Evolutionary conservation across 2,329 filamentous ascomycete species (phyloP).

Genomic region (Apiospora rasikravindrae): DNA sequence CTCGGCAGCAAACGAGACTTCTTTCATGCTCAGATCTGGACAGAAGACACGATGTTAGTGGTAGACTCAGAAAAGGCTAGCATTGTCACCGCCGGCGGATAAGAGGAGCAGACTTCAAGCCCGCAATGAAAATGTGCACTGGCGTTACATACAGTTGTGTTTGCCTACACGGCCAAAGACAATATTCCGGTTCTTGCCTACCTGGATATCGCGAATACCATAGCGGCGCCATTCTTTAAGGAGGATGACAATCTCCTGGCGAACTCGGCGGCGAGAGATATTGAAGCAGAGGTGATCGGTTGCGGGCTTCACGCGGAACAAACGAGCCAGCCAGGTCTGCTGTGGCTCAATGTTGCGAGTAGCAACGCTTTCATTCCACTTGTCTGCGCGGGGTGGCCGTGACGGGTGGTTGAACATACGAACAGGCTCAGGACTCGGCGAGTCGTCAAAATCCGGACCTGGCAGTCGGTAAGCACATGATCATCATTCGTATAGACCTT

Average conservation of each 20-base stretch:
- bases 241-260: constrained; percentile 77
- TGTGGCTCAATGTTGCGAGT: constrained; percentile 66
- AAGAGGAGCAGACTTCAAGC: background rate
- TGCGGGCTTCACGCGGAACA: constrained; percentile 89
- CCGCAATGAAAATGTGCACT: no score
- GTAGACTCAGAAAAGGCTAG: constrained; percentile 27
- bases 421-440: constrained; percentile 31
- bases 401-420: constrained; percentile 30
- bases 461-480: constrained; percentile 24
- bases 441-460: constrained; percentile 42
- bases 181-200: constrained; percentile 79
- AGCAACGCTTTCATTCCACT: constrained; percentile 30
- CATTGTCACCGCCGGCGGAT: constrained; percentile 23
- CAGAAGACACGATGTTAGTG: background rate
- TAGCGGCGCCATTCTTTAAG: constrained; percentile 81
- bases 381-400: constrained; percentile 27
- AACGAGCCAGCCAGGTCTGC: constrained; percentile 86
- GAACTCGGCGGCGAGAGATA: constrained; percentile 72
- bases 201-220: constrained; percentile 79
- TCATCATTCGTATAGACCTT: background rate
- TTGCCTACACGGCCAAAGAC: constrained; percentile 79
- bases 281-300: constrained; percentile 76
- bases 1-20: constrained; percentile 86
- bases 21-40: constrained; percentile 78
- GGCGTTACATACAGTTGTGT: constrained; percentile 71